Percentiles rank a stretch among this genome's conserved stretches.
These are phyloP conservation scores for Rusavskia elegans DNA, from an alignment of 495 filamentous ascomycete species.

Conservation along the genomic window DNA sequence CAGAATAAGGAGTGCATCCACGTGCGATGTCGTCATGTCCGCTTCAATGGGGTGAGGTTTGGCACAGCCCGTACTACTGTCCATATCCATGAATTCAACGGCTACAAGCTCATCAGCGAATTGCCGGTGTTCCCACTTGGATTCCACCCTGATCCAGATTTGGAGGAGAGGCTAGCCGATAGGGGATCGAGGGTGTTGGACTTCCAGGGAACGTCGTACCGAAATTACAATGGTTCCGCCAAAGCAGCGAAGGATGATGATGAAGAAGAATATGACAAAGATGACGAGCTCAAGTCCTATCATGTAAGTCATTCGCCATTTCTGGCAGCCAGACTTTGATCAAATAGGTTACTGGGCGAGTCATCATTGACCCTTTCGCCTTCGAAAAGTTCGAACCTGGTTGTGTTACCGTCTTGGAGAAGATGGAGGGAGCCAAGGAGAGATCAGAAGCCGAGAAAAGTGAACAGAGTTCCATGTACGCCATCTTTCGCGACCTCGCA, in stretches of 20 bases:
- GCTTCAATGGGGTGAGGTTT: background rate
- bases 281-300: constrained; percentile 6
- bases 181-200: constrained; percentile 19
- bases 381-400: constrained; percentile 22
- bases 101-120: constrained; percentile 17
- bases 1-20: background rate
- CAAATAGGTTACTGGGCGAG: constrained; percentile 13
- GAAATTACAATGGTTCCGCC: constrained; percentile 16
- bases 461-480: background rate
- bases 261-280: constrained; percentile 2
- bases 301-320: constrained; percentile 9
- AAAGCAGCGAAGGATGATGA: too few relatives aligned
- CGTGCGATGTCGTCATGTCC: background rate
- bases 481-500: too few relatives aligned
- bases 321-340: background rate
- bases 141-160: constrained; percentile 12
- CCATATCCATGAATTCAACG: constrained; percentile 8
- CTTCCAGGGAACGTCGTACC: constrained; percentile 19
- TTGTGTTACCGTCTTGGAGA: constrained; percentile 13
- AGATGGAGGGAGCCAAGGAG: background rate
- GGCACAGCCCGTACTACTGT: background rate
- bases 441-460: constrained; percentile 3
- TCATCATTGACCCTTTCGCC: constrained; percentile 22
- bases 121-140: constrained; percentile 20
- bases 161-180: constrained; percentile 13